Evolutionary conservation across 2,329 filamentous ascomycete genomes (phyloP).

Genomic region (Alternaria sp.): DNA sequence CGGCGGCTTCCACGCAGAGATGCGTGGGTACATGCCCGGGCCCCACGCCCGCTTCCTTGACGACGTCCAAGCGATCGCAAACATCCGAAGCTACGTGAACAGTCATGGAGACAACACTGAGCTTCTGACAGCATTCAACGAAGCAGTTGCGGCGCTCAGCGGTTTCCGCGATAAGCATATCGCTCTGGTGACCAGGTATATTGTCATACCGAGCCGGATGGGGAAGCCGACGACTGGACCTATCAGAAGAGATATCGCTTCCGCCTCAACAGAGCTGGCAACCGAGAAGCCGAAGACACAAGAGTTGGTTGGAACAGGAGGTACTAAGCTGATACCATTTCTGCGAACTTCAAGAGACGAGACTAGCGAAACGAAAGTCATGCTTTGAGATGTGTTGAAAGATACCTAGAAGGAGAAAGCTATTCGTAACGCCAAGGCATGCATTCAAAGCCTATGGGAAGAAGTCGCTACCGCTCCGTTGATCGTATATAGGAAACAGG

Average conservation of each 20-base stretch:
- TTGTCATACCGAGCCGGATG: conserved; percentile 56
- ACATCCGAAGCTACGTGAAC: conserved; percentile 58
- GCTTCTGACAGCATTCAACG: conserved; percentile 57
- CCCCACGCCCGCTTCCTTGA: conserved; percentile 62
- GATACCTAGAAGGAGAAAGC: background rate
- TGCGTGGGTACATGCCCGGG: conserved; percentile 65
- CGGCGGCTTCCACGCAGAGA: conserved; percentile 53
- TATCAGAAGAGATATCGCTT: conserved; percentile 55
- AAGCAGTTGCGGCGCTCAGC: conserved; percentile 56
- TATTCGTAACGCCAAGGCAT: background rate
- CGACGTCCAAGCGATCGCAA: conserved; percentile 55
- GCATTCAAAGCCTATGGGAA: conserved; percentile 5
- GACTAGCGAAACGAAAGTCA: conserved; percentile 54
- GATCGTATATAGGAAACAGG: conserved; percentile 44
- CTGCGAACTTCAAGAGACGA: conserved; percentile 62
- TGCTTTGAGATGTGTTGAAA: conserved; percentile 5
- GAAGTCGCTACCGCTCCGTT: conserved; percentile 29
- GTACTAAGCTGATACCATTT: conserved; percentile 63
- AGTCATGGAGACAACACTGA: conserved; percentile 42
- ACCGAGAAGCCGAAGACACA: conserved; percentile 44
- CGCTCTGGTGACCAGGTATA: conserved; percentile 62
- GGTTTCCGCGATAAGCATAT: conserved; percentile 62
- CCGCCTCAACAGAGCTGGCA: conserved; percentile 54
- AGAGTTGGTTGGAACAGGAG: conserved; percentile 61
- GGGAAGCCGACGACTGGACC: conserved; percentile 31